Percentiles rank a stretch among this genome's conserved stretches.
Conservation (phyloP, 306 rosid species). For the Rubus parviflorus region DNA sequence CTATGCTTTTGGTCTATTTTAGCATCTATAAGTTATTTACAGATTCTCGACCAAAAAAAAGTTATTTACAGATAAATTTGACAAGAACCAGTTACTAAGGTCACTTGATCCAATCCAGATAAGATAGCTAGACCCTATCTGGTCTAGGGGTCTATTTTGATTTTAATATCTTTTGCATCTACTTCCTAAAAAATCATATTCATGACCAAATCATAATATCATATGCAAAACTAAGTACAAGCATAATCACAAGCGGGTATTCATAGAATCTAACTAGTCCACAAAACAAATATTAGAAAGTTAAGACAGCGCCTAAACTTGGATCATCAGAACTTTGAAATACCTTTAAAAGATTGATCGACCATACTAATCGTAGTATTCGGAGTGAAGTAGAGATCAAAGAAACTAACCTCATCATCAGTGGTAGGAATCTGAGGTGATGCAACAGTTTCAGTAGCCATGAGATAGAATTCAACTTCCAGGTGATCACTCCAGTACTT, state of each 20-base stretch:
- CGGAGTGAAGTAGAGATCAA: slow-evolving; percentile 21
- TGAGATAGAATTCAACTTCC: slow-evolving; percentile 27
- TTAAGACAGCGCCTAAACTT: neutral
- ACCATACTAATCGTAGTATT: slow-evolving; percentile 14
- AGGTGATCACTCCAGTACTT: slow-evolving; percentile 11
- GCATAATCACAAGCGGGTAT: neutral
- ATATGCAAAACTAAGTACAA: neutral
- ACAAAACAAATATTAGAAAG: neutral
- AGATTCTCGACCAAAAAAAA: neutral
- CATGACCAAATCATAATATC: neutral
- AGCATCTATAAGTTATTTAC: neutral
- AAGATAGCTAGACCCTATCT: neutral
- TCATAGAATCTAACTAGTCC: neutral
- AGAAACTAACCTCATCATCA: slow-evolving; percentile 54
- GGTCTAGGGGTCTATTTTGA: neutral
- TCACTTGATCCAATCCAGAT: neutral
- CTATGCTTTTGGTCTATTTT: neutral
- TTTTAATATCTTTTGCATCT: neutral
- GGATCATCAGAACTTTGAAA: neutral
- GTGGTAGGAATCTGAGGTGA: slow-evolving; percentile 43
- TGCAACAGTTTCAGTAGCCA: slow-evolving; percentile 52
- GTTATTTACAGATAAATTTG: neutral
- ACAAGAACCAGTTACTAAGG: neutral
- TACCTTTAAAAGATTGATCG: neutral
- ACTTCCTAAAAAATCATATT: neutral